phyloP scores from a whole-genome alignment of 176 grass and related monocot species.

The Avena sativa region DNA sequence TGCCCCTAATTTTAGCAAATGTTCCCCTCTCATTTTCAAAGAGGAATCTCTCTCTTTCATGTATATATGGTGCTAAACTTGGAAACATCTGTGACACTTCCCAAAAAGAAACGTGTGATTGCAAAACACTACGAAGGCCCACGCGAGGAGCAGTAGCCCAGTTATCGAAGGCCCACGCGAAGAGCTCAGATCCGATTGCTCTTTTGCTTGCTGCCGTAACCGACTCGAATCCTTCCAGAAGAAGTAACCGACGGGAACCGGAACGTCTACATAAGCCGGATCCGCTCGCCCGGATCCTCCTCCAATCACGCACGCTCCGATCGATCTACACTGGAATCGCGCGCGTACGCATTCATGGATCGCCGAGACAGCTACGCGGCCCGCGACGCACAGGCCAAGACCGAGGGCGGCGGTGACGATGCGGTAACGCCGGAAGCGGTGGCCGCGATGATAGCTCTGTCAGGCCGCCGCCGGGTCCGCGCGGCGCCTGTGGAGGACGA shows the following conservation, averaged over 20 bases:
- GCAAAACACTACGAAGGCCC: background rate
- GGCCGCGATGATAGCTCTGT: background rate
- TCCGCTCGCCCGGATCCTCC: background rate
- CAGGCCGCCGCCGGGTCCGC: background rate
- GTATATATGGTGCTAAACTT: background rate
- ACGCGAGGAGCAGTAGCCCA: background rate
- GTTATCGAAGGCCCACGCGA: background rate
- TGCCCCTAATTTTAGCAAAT: background rate
- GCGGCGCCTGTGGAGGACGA: background rate
- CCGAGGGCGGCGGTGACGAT: background rate
- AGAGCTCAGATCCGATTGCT: background rate
- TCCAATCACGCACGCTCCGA: background rate
- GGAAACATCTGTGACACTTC: background rate
- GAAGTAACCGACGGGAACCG: too few relatives aligned
- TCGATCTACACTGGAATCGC: background rate
- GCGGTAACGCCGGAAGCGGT: background rate
- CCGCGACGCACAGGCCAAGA: background rate
- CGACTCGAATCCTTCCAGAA: background rate
- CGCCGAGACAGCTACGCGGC: background rate
- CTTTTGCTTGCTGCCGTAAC: background rate
- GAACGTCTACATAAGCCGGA: background rate
- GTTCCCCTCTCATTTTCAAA: background rate
- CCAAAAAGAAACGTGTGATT: background rate
- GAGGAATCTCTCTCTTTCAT: background rate
- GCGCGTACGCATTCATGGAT: slow-evolving; percentile 1